A percentile compares a stretch with the other conserved stretches of the same genome.
Conservation (phyloP, 2,329 filamentous ascomycete genomes). For the Fusarium penzigii region DNA sequence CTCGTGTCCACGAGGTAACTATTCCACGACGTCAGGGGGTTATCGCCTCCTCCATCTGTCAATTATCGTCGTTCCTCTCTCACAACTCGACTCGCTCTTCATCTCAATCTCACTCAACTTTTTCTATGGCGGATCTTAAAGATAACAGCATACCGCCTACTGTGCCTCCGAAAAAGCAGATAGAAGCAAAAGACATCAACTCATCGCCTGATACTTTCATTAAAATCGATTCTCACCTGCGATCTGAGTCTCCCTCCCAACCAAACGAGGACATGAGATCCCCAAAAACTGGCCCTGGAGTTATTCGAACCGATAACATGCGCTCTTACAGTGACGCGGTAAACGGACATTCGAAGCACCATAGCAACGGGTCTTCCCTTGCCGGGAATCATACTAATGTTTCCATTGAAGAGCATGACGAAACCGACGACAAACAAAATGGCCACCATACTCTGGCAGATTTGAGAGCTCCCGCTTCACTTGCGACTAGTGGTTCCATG, state of each 20-base stretch:
- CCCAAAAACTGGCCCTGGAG: constrained; percentile 10
- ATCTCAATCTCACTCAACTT: background rate
- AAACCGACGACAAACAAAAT: constrained; percentile 1
- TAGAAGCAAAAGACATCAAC: constrained; percentile 1
- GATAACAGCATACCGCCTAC: constrained; percentile 9
- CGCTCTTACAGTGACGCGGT: constrained; percentile 14
- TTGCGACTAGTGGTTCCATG: background rate
- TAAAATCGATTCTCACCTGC: background rate
- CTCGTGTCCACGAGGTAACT: background rate
- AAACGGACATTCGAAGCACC: constrained; percentile 7
- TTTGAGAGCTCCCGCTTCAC: constrained; percentile 4
- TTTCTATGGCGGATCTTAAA: constrained; percentile 14
- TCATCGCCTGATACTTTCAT: background rate
- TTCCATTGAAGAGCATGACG: constrained; percentile 3
- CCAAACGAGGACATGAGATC: constrained; percentile 10
- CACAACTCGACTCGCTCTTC: background rate
- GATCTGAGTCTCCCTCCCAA: background rate
- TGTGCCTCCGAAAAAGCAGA: constrained; percentile 17
- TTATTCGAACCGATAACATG: constrained; percentile 15
- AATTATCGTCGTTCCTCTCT: background rate
- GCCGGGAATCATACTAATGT: constrained; percentile 7
- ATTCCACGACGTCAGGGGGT: background rate
- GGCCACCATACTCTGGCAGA: constrained; percentile 10
- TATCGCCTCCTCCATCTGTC: background rate
- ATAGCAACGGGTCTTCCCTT: constrained; percentile 1